phyloP scores from a whole-genome alignment of 164 flowering plant species.

The Amborella trichopoda region DNA sequence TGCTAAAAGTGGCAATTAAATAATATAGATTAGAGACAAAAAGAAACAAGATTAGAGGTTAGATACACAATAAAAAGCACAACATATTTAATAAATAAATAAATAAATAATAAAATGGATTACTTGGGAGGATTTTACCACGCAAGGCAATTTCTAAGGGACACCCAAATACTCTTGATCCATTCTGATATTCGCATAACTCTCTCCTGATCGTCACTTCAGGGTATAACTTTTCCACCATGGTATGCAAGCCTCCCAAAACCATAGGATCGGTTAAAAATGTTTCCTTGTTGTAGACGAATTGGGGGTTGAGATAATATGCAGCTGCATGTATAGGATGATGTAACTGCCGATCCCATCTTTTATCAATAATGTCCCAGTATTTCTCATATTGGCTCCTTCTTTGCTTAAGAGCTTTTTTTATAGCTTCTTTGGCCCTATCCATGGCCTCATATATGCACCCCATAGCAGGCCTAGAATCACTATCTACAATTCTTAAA shows the following conservation, averaged over 20 bases:
- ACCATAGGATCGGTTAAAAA: no score
- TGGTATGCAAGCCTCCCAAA: no score
- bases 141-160: conserved; percentile 56
- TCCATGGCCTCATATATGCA: conserved; percentile 67
- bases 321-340: conserved; percentile 64
- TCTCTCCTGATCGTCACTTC: no score
- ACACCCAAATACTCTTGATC: conserved; percentile 24
- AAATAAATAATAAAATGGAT: no score
- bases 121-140: no score
- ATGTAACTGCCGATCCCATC: conserved; percentile 52
- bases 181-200: no score
- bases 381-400: conserved; percentile 20
- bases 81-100: no score
- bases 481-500: conserved; percentile 21
- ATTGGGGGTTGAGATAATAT: conserved; percentile 45
- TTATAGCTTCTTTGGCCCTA: conserved; percentile 48
- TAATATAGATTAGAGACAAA: no score
- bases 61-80: no score
- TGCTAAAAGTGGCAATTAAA: conserved; percentile 41
- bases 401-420: conserved; percentile 19
- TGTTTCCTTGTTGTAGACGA: no score
- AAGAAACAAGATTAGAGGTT: no score
- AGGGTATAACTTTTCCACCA: no score
- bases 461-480: conserved; percentile 28
- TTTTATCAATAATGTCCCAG: conserved; percentile 48